Percentiles rank a stretch among this genome's conserved stretches.
These are phyloP conservation scores for Sindora glabra DNA, from an alignment of 306 rosid species.

Conservation along the genomic window DNA sequence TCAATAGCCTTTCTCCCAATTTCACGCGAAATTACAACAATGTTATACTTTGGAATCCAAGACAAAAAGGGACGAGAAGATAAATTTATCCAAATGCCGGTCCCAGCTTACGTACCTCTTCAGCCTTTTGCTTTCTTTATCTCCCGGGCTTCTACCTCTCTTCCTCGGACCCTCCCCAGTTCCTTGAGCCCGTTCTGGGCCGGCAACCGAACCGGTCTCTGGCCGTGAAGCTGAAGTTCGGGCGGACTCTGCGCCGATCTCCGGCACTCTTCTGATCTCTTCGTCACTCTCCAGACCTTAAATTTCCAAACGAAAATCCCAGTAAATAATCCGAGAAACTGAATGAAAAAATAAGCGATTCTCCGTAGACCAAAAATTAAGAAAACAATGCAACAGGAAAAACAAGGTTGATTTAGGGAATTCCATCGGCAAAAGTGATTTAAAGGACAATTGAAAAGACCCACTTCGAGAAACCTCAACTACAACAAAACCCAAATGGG, in stretches of 20 bases:
- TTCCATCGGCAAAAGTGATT: background rate
- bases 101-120: slow-evolving; percentile 51
- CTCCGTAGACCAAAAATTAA: background rate
- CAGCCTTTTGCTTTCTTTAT: slow-evolving; percentile 86
- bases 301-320: background rate
- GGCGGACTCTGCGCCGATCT: slow-evolving; percentile 78
- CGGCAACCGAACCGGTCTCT: slow-evolving; percentile 45
- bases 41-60: no score
- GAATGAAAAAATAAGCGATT: background rate
- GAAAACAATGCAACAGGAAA: background rate
- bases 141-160: slow-evolving; percentile 89
- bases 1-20: slow-evolving; percentile 35
- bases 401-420: background rate
- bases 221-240: slow-evolving; percentile 71
- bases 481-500: no score
- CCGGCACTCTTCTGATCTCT: slow-evolving; percentile 97
- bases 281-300: slow-evolving; percentile 90
- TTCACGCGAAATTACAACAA: no score
- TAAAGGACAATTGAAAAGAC: background rate
- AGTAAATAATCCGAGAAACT: background rate
- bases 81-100: background rate
- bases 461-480: background rate
- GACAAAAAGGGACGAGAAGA: background rate
- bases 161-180: slow-evolving; percentile 64
- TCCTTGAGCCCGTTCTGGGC: slow-evolving; percentile 56